Evolutionary conservation across 345 rosid species (phyloP).

Genomic region (Syzygium aromaticum): DNA sequence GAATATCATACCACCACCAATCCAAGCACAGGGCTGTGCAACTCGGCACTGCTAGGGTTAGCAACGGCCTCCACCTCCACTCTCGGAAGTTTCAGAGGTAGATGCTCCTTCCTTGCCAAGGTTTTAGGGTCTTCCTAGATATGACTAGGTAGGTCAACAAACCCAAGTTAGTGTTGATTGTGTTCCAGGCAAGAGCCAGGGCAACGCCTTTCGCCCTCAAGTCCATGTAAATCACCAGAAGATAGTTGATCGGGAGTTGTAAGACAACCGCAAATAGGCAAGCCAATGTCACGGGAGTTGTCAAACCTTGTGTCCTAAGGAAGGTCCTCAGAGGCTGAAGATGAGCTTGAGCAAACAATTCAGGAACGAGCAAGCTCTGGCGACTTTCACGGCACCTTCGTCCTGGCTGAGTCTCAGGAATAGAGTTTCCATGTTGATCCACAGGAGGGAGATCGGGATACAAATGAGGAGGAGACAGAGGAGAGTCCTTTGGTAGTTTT

Average conservation of each 20-base stretch:
- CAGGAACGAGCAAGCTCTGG: constrained; percentile 23
- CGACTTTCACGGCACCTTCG: constrained; percentile 9
- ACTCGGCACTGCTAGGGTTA: constrained; percentile 16
- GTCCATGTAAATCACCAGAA: constrained; percentile 8
- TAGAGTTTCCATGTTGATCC: constrained; percentile 19
- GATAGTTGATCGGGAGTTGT: constrained; percentile 22
- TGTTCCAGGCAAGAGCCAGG: constrained; percentile 14
- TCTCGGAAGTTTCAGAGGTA: neutral
- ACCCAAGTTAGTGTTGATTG: constrained; percentile 9
- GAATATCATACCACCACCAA: constrained; percentile 40
- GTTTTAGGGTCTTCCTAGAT: constrained; percentile 15
- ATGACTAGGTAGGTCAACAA: constrained; percentile 10
- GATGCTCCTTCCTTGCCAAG: constrained; percentile 11
- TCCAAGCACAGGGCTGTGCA: constrained; percentile 22
- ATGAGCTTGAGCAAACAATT: constrained; percentile 24
- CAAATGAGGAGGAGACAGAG: constrained; percentile 11
- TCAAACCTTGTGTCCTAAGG: constrained; percentile 22
- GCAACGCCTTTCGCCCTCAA: constrained; percentile 21
- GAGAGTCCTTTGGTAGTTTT: constrained; percentile 13
- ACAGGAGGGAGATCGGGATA: constrained; percentile 14
- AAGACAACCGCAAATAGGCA: constrained; percentile 9
- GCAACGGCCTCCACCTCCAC: constrained; percentile 9
- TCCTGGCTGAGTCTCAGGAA: constrained; percentile 16
- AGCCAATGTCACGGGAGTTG: constrained; percentile 13
- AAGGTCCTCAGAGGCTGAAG: constrained; percentile 24